Evolutionary conservation across 495 filamentous ascomycete genomes (phyloP), one percentile per base, ranked within the genome.

Genomic region (Eremomyces bilateralis): DNA sequence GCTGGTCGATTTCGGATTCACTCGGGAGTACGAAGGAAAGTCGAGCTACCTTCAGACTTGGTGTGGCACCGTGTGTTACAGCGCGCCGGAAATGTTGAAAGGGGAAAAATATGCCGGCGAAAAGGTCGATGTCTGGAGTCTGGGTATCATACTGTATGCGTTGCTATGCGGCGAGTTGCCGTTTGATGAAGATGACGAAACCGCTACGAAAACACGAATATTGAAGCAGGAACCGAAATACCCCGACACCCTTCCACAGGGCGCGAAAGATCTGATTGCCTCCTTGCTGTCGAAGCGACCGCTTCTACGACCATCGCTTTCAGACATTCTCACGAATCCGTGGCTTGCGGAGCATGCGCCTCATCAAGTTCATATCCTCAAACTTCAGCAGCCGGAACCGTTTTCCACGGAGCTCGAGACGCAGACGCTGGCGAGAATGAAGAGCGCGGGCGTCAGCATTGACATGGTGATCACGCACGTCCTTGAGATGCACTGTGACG

Each of bases 1-100:
- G 59, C 63, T 97, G n/a, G 88, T 83, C 51, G 88, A 97, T 50
- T 97, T 97, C 54, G 88, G 88, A 5, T 97, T 97, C 49, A 97
- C 88, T 8, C 65, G 88, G 38, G 88, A 97, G 53, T 97, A 97
- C 52, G 83, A 94, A 50, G 83, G 83, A 18, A 88, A 85, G 43
- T 65, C 83, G 34, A 94, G 81, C 57, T 88, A 95, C 46, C 56
- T 97, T 34, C 88, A 95, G 52, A 97, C 88, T 1, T 97, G 92
- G 53, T 97, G 88, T 55, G 88, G 88, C 12, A 97, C 88, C 2
- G 73, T 97, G 40, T 94, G 84, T 57, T 97, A 97, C 54, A 91
- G 81, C 39, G 88, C 88, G 4, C 88, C 88, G 2, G 88, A 97
- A 51, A 95, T 97, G 88, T 65, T 97, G 21, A 92, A 88, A 51